Percentiles rank a stretch among this genome's conserved stretches.
Evolutionary conservation across 2,329 filamentous ascomycete genomes (phyloP).

Genomic region (Pyrenochaeta sp.): DNA sequence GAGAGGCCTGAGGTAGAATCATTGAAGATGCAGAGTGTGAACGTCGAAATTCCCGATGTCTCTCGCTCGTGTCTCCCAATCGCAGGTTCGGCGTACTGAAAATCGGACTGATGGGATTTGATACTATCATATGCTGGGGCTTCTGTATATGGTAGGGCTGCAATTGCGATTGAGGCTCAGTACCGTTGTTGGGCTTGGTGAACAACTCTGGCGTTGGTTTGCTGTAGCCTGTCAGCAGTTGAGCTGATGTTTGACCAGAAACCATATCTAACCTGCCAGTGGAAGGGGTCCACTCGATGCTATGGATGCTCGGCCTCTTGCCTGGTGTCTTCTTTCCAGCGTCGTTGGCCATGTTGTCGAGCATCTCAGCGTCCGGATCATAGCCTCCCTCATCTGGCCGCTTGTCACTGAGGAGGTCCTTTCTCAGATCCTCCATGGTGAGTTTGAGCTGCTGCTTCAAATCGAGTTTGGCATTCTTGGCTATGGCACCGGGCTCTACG

Average conservation of each 20-base stretch:
- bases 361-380: constrained; percentile 46
- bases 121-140: constrained; percentile 19
- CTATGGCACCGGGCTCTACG: constrained; percentile 27
- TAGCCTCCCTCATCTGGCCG: constrained; percentile 45
- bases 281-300: constrained; percentile 43
- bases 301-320: constrained; percentile 46
- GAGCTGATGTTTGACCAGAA: neutral
- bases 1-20: constrained; percentile 26
- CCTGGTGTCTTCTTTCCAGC: constrained; percentile 36
- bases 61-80: constrained; percentile 15
- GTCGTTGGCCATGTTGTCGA: constrained; percentile 42
- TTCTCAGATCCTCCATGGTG: constrained; percentile 40
- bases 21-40: constrained; percentile 43
- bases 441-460: constrained; percentile 36
- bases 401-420: constrained; percentile 43
- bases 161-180: constrained; percentile 12
- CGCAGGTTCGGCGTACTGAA: constrained; percentile 42
- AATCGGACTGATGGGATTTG: constrained; percentile 29
- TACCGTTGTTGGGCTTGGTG: constrained; percentile 18
- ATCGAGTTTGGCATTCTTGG: constrained; percentile 27
- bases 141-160: constrained; percentile 34
- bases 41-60: constrained; percentile 30
- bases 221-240: constrained; percentile 23
- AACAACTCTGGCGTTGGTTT: constrained; percentile 37
- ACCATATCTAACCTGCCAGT: constrained; percentile 29